Evolutionary conservation across 106 monocot genomes (phyloP).

Genomic region (Cymbidium sinense): DNA sequence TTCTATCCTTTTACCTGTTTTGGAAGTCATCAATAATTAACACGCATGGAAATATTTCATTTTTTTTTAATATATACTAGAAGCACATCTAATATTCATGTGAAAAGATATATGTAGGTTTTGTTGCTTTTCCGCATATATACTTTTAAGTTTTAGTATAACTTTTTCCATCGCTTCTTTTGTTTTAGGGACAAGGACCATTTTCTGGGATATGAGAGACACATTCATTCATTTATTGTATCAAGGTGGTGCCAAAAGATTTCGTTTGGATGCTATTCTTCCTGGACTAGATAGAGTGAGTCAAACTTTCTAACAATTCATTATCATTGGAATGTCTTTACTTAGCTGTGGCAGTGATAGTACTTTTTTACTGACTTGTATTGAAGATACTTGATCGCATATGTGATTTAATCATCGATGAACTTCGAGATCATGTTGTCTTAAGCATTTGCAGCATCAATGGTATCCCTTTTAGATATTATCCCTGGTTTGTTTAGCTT

Average conservation of each 20-base stretch:
- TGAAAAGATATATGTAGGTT: neutral
- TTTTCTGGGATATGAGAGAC: constrained; percentile 70
- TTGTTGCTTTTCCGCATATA: neutral
- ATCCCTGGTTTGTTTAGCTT: neutral
- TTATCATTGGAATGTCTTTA: neutral
- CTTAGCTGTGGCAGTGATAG: neutral
- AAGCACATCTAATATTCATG: neutral
- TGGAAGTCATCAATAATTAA: neutral
- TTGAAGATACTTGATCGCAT: constrained; percentile 54
- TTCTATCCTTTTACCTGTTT: neutral
- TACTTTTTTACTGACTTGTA: neutral
- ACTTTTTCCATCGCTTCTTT: neutral
- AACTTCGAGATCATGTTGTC: constrained; percentile 58
- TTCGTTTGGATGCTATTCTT: constrained; percentile 43
- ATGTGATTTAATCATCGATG: constrained; percentile 62
- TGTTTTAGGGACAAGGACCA: constrained; percentile 41
- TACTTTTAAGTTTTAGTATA: neutral
- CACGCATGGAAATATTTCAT: neutral
- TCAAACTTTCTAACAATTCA: neutral
- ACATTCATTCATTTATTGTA: constrained; percentile 66
- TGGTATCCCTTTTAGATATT: constrained; percentile 32
- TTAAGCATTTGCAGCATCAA: constrained; percentile 56
- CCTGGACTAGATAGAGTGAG: constrained; percentile 64
- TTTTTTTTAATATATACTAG: neutral
- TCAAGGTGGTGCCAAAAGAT: constrained; percentile 34